Evolutionary conservation across 2,329 filamentous ascomycete genomes (phyloP).

Genomic region (Epichloe coenophiala): DNA sequence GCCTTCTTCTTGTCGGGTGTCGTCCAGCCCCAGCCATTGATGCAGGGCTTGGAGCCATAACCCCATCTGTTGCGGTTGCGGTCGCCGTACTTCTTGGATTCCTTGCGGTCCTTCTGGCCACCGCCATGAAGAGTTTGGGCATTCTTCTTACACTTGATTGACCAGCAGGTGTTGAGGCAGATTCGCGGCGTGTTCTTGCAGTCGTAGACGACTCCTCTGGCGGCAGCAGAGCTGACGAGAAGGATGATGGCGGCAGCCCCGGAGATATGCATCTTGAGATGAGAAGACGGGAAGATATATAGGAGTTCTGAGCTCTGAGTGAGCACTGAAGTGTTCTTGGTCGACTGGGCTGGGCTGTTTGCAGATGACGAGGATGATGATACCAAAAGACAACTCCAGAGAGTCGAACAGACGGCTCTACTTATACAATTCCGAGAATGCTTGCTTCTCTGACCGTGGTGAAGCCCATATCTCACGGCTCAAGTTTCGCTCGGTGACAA

Average conservation of each 20-base stretch:
- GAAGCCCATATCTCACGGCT: not conserved
- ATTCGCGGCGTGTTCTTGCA: not conserved
- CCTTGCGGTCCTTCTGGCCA: not conserved
- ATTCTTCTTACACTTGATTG: not conserved
- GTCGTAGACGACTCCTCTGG: not conserved
- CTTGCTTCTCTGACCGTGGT: not conserved
- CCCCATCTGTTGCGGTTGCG: not conserved
- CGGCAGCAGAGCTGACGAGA: not conserved
- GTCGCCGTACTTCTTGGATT: not conserved
- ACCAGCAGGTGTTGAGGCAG: conserved; percentile 1
- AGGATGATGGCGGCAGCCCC: not conserved
- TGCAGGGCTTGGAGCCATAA: not conserved
- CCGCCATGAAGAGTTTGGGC: not conserved
- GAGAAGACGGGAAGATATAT: not conserved
- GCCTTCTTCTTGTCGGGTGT: not conserved
- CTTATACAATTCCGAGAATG: not conserved
- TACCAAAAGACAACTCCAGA: not conserved
- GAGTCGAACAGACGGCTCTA: not conserved
- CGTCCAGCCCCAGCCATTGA: not conserved
- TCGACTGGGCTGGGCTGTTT: not conserved
- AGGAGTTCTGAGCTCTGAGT: not conserved
- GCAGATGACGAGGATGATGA: not conserved
- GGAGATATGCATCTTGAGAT: not conserved
- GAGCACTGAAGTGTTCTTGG: not conserved
- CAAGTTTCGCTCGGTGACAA: not conserved